Evolutionary conservation across 345 rosid species (phyloP).

Genomic region (Euclidium syriacum): DNA sequence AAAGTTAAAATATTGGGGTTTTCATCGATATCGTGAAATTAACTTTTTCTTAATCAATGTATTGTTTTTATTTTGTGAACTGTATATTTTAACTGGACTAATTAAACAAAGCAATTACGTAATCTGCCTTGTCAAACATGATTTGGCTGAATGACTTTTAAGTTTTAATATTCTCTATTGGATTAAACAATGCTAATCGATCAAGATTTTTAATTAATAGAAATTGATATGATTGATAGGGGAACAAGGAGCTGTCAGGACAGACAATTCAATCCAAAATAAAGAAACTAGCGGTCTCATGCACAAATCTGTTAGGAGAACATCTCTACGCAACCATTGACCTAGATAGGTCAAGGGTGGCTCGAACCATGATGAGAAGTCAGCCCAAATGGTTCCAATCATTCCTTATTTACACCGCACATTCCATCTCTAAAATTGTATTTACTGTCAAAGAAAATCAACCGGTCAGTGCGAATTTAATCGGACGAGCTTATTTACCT

Average conservation of each 20-base stretch:
- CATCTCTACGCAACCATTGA: slow-evolving; percentile 63
- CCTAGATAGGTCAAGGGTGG: slow-evolving; percentile 67
- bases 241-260: slow-evolving; percentile 23
- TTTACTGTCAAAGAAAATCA: slow-evolving; percentile 59
- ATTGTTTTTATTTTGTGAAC: not conserved
- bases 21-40: too few species aligned
- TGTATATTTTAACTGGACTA: too few species aligned
- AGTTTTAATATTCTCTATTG: too few species aligned
- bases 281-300: slow-evolving; percentile 33
- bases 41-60: too few species aligned
- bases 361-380: slow-evolving; percentile 45
- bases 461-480: slow-evolving; percentile 47
- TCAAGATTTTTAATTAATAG: too few species aligned
- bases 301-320: slow-evolving; percentile 40
- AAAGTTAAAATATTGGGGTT: too few species aligned
- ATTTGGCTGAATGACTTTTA: too few species aligned
- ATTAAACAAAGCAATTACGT: too few species aligned
- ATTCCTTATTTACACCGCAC: slow-evolving; percentile 63
- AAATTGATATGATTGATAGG: slow-evolving; percentile 13
- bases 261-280: slow-evolving; percentile 32
- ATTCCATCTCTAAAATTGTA: slow-evolving; percentile 43
- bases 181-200: too few species aligned
- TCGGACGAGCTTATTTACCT: slow-evolving; percentile 74
- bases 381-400: slow-evolving; percentile 47
- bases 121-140: too few species aligned